Conservation (phyloP, 805 yeast species). For the Candida gorgasii region DNA sequence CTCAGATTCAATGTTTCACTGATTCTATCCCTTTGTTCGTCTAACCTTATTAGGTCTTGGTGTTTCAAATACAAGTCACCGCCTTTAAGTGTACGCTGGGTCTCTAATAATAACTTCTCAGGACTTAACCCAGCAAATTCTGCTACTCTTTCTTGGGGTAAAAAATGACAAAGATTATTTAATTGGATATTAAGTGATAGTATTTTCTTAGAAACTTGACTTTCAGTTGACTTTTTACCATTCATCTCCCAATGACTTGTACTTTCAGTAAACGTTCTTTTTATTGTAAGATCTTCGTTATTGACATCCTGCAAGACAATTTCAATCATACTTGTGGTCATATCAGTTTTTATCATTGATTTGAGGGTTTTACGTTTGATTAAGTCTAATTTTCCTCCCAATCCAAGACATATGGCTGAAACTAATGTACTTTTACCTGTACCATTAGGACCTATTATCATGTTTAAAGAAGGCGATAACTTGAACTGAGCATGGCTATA, state of each 20-base stretch:
- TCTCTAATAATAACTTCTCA: constrained; percentile 69
- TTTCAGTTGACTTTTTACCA: constrained; percentile 40
- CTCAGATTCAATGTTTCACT: constrained; percentile 27
- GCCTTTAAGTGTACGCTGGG: constrained; percentile 76
- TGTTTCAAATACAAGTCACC: constrained; percentile 60
- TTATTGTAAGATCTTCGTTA: constrained; percentile 37
- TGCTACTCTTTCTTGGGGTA: constrained; percentile 94
- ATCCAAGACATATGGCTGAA: constrained; percentile 86
- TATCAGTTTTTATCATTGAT: constrained; percentile 75
- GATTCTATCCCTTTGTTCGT: constrained; percentile 36
- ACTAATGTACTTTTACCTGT: constrained; percentile 93
- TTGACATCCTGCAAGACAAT: constrained; percentile 47
- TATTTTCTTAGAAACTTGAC: constrained; percentile 46
- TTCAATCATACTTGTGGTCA: constrained; percentile 44
- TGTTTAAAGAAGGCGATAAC: constrained; percentile 79
- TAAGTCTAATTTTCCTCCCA: constrained; percentile 75
- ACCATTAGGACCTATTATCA: constrained; percentile 97
- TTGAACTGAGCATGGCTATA: constrained; percentile 68
- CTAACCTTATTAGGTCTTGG: constrained; percentile 53
- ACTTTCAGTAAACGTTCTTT: constrained; percentile 46
- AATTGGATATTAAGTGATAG: constrained; percentile 70
- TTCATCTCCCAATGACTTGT: constrained; percentile 58
- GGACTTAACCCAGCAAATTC: constrained; percentile 84
- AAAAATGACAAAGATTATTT: constrained; percentile 88
- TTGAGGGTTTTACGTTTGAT: constrained; percentile 69